Base-by-base conservation (phyloP, 2,329 filamentous ascomycete species). In the Cladosporium sphaerospermum region DNA sequence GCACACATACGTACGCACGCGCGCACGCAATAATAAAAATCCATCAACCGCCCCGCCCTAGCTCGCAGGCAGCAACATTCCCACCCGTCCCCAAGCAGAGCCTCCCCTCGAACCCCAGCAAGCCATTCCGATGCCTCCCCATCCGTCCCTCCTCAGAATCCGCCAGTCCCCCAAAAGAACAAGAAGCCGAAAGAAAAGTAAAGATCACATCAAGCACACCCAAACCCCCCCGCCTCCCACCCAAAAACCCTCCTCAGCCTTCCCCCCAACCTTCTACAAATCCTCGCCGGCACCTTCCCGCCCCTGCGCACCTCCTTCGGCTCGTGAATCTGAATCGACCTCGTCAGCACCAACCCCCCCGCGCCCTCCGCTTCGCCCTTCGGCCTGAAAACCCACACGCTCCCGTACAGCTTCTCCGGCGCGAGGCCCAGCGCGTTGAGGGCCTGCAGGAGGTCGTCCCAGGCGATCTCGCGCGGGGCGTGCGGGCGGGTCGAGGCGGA, bases 281-380 rank as follows among this genome's bases (percentile, higher is more conserved):
- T 64, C 1, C 58, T 57, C 55, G 76, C 78, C 0, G 75, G 67
- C 3, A 84, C 70, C 64, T 83, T 83, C 1, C 67, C 67, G 1
- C 61, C 62, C 0, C 52, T 52, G 16, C 62, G 34, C 6, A 63
- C 59, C 23, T 80, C 78, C 63, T 84, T 80, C 2, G 81, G 81
- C 60, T 83, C 79, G 56, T 84, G 79, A 56, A 84, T 80, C 51
- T 81, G 77, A 32, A 84, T 84, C 19, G 72, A 74, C 3, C 75
- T 64, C 37, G 74, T 67, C 0, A 74, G 3, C 58, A 59, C 4
- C 62, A 62, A 13, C 45, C 49, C 9, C 44, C 14, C 9, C 18
- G 37, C n/a, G 6, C 36, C 16, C n/a, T 39, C n/a, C 52, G 23
- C 23, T 54, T 52, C 23, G 45, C 44, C 3, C 45, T 45, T 36